Base-by-base conservation (phyloP, 176 grass and related monocot species). In the Phyllostachys edulis region DNA sequence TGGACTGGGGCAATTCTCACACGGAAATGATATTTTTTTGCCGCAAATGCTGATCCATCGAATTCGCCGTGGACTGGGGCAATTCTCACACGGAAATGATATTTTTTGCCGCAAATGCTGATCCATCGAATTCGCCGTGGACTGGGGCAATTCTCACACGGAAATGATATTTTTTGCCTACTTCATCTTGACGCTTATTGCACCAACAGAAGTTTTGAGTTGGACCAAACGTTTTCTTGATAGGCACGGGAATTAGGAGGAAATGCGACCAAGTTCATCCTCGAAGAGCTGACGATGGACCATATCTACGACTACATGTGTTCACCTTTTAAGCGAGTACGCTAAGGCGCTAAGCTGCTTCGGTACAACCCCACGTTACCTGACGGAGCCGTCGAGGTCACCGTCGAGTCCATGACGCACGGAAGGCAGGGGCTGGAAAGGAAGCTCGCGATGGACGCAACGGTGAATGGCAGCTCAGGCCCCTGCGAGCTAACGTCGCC, bases 1-100 rank as follows among this genome's bases (percentile, higher is more conserved):
- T 94, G 0, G 81, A 92, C 32, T 97, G 90, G 92, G 95, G 95
- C 78, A 97, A 97, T 64, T 52, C 87, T 13, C 92, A 97, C 78
- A 15, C 81, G 21, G 32, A 86, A 78, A 79, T 79, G 73, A 90
- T 92, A 81, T n/a, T 1, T n/a, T n/a, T n/a, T n/a, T n/a, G n/a
- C n/a, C n/a, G 73, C 41, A 91, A 84, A 82, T 94, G 92, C 63
- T 86, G 77, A 2, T 91, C 92, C 61, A 89, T 94, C 73, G 86
- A 94, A 36, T 84, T 86, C 63, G 92, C 90, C 67, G 90, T 94
- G 0, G 81, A 92, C 32, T 97, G 90, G 92, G 95, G 95, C 78
- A 97, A 97, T 64, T 52, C 87, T 13, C 92, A 97, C 78, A 15
- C 81, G 21, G 32, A 86, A 78, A 79, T 79, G 73, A 90, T 92